Evolutionary conservation across 768 basidiomycete species (phyloP).

Genomic region (Trametes villosa): DNA sequence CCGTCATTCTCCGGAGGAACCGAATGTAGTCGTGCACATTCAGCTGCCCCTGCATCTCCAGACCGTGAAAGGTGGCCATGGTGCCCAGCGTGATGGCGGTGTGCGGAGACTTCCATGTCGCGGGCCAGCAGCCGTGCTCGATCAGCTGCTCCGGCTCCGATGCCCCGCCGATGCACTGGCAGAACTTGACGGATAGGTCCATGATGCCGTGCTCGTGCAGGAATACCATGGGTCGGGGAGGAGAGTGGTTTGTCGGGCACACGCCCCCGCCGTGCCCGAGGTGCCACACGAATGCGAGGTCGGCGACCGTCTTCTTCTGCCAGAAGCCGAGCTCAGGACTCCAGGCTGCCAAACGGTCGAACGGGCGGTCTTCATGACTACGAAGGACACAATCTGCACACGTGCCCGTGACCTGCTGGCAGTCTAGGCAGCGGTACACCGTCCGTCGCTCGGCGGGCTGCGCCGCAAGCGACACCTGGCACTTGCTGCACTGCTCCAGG

Average conservation of each 20-base stretch:
- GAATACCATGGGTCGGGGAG: neutral
- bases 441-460: neutral
- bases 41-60: neutral
- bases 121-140: neutral
- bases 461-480: neutral
- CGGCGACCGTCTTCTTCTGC: neutral
- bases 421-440: neutral
- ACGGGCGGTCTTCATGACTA: neutral
- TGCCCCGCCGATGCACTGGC: neutral
- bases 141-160: neutral
- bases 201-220: constrained; percentile 4
- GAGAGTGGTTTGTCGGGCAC: neutral
- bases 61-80: neutral
- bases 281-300: neutral
- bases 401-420: neutral
- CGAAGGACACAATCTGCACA: neutral
- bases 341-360: neutral
- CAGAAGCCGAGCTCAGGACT: neutral
- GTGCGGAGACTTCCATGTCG: neutral
- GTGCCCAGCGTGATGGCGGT: neutral
- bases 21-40: constrained; percentile 8
- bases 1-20: neutral
- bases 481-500: neutral
- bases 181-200: neutral
- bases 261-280: neutral